Evolutionary conservation across 140 eudicot genomes (phyloP).

Genomic region (Erigeron philadelphicus): DNA sequence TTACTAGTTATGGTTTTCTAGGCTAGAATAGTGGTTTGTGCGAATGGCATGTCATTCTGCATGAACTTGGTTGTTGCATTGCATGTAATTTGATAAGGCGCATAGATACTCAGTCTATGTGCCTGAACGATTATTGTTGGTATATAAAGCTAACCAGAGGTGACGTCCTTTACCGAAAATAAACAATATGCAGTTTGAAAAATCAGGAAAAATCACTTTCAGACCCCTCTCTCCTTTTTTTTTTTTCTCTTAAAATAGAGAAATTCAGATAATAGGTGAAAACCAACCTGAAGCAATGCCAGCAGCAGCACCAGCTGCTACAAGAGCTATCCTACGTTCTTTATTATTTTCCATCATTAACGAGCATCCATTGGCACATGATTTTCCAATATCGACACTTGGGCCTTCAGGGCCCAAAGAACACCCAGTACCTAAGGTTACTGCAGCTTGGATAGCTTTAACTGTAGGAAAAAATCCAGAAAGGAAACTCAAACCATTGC

Average conservation of each 20-base stretch:
- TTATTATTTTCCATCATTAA: constrained; percentile 84
- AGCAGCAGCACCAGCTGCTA: constrained; percentile 99
- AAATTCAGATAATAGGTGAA: constrained; percentile 1
- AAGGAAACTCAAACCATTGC: constrained; percentile 60
- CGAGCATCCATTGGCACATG: constrained; percentile 90
- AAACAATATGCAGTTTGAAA: constrained; percentile 6
- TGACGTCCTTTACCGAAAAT: too few relatives aligned
- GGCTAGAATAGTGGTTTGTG: too few relatives aligned
- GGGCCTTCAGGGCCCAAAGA: constrained; percentile 99
- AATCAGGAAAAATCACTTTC: constrained; percentile 11
- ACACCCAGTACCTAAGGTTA: constrained; percentile 91
- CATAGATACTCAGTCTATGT: too few relatives aligned
- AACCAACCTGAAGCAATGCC: constrained; percentile 98
- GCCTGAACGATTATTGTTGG: too few relatives aligned
- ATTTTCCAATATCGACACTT: constrained; percentile 95
- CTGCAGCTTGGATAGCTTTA: constrained; percentile 94
- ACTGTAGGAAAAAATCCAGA: constrained; percentile 66
- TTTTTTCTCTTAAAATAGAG: neutral
- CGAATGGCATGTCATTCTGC: too few relatives aligned
- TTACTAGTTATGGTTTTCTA: too few relatives aligned
- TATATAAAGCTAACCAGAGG: too few relatives aligned
- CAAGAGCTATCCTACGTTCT: constrained; percentile 88
- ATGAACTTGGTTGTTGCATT: too few relatives aligned
- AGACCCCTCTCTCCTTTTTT: neutral
- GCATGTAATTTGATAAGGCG: too few relatives aligned